Conservation (phyloP, 371 early-diverging fungal species). For the Rhizopus stolonifer region DNA sequence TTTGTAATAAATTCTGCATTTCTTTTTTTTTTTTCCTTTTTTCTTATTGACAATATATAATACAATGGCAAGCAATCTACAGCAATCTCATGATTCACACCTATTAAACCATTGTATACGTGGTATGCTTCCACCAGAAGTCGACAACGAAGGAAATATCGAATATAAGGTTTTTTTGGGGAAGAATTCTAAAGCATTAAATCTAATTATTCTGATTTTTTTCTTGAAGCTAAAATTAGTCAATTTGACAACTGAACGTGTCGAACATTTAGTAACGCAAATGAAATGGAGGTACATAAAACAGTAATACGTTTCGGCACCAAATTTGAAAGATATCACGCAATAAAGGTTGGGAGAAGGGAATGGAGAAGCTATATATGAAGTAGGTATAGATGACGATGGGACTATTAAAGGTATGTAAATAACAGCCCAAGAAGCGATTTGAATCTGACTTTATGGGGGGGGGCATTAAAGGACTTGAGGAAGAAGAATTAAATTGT, state of each 20-base stretch:
- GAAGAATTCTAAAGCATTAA: background rate
- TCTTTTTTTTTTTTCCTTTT: background rate
- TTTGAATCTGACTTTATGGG: background rate
- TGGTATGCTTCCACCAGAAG: conserved; percentile 73
- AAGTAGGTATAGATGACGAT: conserved; percentile 87
- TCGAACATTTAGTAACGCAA: conserved; percentile 89
- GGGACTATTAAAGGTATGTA: conserved; percentile 76
- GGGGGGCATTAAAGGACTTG: conserved; percentile 35
- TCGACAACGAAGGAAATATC: conserved; percentile 83
- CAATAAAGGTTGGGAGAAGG: conserved; percentile 75
- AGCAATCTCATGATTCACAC: conserved; percentile 5
- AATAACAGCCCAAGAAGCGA: conserved; percentile 9
- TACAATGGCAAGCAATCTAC: conserved; percentile 14
- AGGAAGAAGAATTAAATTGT: conserved; percentile 54
- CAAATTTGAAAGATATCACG: background rate
- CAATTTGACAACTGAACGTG: conserved; percentile 66
- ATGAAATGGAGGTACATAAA: conserved; percentile 77
- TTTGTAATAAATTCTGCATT: background rate
- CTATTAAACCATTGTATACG: conserved; percentile 15
- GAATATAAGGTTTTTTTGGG: conserved; percentile 73
- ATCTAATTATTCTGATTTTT: background rate
- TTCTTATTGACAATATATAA: background rate
- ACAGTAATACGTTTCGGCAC: background rate
- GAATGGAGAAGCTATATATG: conserved; percentile 84
- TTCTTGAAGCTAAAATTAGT: conserved; percentile 68